Evolutionary conservation across 2,329 filamentous ascomycete genomes (phyloP).

Genomic region (Lachnellula occidentalis): DNA sequence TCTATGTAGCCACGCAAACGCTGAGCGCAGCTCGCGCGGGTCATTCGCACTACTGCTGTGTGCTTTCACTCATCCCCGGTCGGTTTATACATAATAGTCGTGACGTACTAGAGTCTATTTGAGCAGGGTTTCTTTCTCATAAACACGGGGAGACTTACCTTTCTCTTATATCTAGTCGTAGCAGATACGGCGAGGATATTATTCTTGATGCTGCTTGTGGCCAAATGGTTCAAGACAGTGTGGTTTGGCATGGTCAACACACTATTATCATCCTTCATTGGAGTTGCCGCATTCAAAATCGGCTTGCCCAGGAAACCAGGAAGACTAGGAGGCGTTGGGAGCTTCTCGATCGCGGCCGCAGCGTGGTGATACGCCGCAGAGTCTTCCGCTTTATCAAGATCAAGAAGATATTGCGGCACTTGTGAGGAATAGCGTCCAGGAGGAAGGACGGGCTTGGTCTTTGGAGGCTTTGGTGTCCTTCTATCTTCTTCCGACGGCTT

Average conservation of each 20-base stretch:
- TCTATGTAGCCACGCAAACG: background rate
- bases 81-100: slow-evolving; percentile 95
- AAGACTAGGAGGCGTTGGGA: slow-evolving; percentile 77
- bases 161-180: slow-evolving; percentile 95
- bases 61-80: slow-evolving; percentile 42
- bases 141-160: slow-evolving; percentile 51
- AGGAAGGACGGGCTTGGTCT: slow-evolving; percentile 51
- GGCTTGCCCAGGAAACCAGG: slow-evolving; percentile 91
- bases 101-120: slow-evolving; percentile 71
- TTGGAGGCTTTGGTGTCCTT: slow-evolving; percentile 35
- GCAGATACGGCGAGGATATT: slow-evolving; percentile 91
- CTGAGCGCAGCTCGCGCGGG: background rate
- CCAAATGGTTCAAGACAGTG: slow-evolving; percentile 91
- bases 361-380: slow-evolving; percentile 69
- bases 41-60: background rate
- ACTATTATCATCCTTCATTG: slow-evolving; percentile 97
- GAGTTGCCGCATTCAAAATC: slow-evolving; percentile 83
- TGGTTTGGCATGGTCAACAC: slow-evolving; percentile 96
- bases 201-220: slow-evolving; percentile 97
- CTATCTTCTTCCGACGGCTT: slow-evolving; percentile 33
- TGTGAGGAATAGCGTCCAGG: slow-evolving; percentile 61
- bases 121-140: background rate
- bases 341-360: slow-evolving; percentile 66
- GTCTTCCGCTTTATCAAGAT: slow-evolving; percentile 82
- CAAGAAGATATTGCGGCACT: slow-evolving; percentile 79